Conservation (phyloP, 805 yeast species). For the Candida corydali region DNA sequence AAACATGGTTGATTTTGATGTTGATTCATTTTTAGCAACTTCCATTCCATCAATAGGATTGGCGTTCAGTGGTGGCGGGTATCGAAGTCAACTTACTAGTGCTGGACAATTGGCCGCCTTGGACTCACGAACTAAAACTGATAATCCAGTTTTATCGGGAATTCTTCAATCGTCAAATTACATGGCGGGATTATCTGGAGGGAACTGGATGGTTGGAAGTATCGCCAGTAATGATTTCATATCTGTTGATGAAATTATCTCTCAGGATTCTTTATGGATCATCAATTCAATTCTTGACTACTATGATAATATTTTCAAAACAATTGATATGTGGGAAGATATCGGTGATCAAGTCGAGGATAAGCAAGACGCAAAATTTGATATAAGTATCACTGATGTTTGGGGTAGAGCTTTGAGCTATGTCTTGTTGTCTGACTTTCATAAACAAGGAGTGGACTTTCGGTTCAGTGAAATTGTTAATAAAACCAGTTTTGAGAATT, state of each 20-base stretch:
- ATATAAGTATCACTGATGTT: constrained; percentile 29
- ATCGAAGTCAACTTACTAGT: constrained; percentile 56
- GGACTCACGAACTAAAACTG: constrained; percentile 68
- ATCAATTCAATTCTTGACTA: constrained; percentile 63
- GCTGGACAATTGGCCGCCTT: constrained; percentile 81
- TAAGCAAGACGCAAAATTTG: constrained; percentile 28
- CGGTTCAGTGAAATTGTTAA: background rate
- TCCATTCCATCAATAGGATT: constrained; percentile 24
- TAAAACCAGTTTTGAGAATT: constrained; percentile 33
- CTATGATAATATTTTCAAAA: constrained; percentile 60
- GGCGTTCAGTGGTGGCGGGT: constrained; percentile 40
- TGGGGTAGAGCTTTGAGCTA: constrained; percentile 34
- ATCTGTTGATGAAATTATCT: constrained; percentile 39
- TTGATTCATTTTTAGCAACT: constrained; percentile 16
- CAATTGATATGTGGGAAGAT: constrained; percentile 39
- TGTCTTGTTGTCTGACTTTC: constrained; percentile 2
- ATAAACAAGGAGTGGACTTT: background rate
- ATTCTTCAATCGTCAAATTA: constrained; percentile 67
- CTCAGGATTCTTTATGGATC: constrained; percentile 18
- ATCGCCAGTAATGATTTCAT: constrained; percentile 57
- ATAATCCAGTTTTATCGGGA: constrained; percentile 50
- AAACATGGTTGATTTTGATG: constrained; percentile 19
- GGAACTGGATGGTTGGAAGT: constrained; percentile 62
- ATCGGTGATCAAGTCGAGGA: constrained; percentile 18
- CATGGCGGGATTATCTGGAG: constrained; percentile 73